phyloP scores from a whole-genome alignment of 352 stramenopile species.

The Phytophthora podocarpi region DNA sequence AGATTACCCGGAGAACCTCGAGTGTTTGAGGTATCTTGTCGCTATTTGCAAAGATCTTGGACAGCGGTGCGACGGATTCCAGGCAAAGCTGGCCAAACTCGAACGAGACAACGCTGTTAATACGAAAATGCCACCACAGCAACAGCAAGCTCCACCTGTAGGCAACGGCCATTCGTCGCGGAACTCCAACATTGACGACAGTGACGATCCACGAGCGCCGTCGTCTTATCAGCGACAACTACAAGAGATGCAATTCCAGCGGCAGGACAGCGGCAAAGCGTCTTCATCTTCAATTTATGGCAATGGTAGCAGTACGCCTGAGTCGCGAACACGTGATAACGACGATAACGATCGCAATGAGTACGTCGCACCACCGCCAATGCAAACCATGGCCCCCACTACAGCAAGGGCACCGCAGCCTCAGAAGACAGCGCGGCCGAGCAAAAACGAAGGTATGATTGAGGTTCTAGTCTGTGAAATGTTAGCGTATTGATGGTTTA shows the following conservation, averaged over 20 bases:
- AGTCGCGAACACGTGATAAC: slow-evolving; percentile 24
- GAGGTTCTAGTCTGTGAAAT: background rate
- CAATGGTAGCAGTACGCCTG: slow-evolving; percentile 30
- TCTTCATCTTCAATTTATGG: slow-evolving; percentile 15
- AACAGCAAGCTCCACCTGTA: slow-evolving; percentile 27
- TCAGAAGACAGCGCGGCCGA: slow-evolving; percentile 38
- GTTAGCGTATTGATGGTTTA: too few species aligned
- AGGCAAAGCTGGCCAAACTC: slow-evolving; percentile 92
- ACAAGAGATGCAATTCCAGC: slow-evolving; percentile 35
- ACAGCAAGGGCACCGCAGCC: slow-evolving; percentile 25
- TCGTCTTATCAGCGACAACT: slow-evolving; percentile 28
- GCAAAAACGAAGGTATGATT: slow-evolving; percentile 64
- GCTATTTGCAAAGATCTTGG: slow-evolving; percentile 95
- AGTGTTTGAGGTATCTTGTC: slow-evolving; percentile 92
- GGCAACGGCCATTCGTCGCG: slow-evolving; percentile 32
- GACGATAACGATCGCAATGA: slow-evolving; percentile 44
- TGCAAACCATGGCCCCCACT: slow-evolving; percentile 42
- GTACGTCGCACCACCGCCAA: slow-evolving; percentile 43
- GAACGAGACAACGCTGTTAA: slow-evolving; percentile 65
- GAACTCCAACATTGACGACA: slow-evolving; percentile 21
- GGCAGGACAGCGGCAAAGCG: slow-evolving; percentile 24
- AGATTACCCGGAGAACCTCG: slow-evolving; percentile 94
- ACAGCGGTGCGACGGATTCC: slow-evolving; percentile 92
- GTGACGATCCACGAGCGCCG: slow-evolving; percentile 18
- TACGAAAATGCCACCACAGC: slow-evolving; percentile 42